These are phyloP conservation scores for Limnomonas spitsbergensis DNA, from an alignment of 139 green algal genomes.

Conservation along the genomic window DNA sequence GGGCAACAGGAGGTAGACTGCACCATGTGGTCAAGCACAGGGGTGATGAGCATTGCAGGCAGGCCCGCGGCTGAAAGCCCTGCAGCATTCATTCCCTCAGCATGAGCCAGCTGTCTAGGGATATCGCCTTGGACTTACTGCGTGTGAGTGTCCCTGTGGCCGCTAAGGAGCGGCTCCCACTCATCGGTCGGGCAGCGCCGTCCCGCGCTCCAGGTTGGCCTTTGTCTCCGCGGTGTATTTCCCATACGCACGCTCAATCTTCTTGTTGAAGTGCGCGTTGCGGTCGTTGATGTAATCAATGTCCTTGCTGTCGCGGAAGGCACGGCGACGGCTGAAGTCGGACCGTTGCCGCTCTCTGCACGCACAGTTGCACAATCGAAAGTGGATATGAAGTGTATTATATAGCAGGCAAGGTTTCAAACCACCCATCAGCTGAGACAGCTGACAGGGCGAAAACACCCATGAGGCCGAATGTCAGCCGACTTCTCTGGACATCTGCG, in stretches of 20 bases:
- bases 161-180: no score
- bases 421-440: background rate
- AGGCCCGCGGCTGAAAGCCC: no score
- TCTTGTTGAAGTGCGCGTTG: constrained; percentile 97
- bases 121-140: no score
- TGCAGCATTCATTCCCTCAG: no score
- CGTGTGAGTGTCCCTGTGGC: no score
- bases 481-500: no score
- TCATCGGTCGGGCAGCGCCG: constrained; percentile 89
- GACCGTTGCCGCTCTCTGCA: constrained; percentile 15
- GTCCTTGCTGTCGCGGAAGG: constrained; percentile 68
- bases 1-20: no score
- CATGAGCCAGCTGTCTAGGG: no score
- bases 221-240: constrained; percentile 82
- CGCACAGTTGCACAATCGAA: background rate
- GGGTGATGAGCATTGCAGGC: no score
- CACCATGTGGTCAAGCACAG: no score
- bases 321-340: constrained; percentile 73
- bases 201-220: constrained; percentile 95
- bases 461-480: no score
- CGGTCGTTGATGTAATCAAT: constrained; percentile 95
- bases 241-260: constrained; percentile 89
- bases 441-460: no score
- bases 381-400: background rate
- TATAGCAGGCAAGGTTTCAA: constrained; percentile 10